Base-by-base conservation (phyloP, 208 protist species). In the Trypanosoma caninum region DNA sequence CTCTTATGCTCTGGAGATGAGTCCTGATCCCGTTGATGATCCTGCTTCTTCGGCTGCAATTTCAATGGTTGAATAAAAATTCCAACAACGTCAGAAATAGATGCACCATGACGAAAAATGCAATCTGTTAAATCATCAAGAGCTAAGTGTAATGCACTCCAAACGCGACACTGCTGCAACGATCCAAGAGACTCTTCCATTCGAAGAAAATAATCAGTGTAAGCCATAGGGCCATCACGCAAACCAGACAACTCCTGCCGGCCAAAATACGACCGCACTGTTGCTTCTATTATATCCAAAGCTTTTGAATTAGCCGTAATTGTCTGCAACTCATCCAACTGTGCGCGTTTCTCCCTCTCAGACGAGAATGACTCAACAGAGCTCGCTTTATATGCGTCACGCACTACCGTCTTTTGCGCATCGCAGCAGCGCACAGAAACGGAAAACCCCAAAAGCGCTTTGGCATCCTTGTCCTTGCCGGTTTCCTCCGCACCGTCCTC, bases 71-170 rank as follows among this genome's bases (percentile, higher is more conserved):
- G 11, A 9, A 74, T 28, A 20, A 74, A 69, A 16, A 72, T 47
- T 33, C 34, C 54, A 0, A 59, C 55, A 35, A 76, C 14, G 22
- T 48, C 47, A 7, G 31, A 30, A 25, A 80, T n/a, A 52, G 45
- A 33, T n/a, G 22, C 33, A 1, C 48, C 59, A 34, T 75, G 48
- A 25, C 34, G 31, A 13, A 69, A 27, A 11, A 76, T 35, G 22
- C 68, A 27, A 6, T 72, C 52, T 27, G 59, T 72, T 3, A 82
- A 34, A 52, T 88, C 77, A 33, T 48, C 53, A 51, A 73, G 51
- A 30, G 33, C n/a, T 4, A 65, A 47, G 16, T 76, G 53, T 13
- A 84, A 40, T 16, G 54, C 33, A 25, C 67, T 74, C 81, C 81
- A 88, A 13, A 76, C 67, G 25, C 65, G 59, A 33, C 57, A 54